These are phyloP conservation scores for Nemophila menziesii DNA, from an alignment of 257 asterid genomes.

Conservation along the genomic window DNA sequence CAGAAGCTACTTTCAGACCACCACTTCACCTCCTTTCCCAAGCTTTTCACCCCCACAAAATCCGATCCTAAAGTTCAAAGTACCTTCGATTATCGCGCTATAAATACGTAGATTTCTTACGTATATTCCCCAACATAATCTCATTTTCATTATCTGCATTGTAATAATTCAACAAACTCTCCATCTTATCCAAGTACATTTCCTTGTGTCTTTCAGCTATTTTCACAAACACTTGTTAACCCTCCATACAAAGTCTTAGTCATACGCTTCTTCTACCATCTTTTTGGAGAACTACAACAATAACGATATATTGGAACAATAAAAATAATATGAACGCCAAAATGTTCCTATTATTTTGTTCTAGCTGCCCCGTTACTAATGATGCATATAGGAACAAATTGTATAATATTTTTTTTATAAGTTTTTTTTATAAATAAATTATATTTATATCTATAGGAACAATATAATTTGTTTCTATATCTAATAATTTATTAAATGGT, in stretches of 20 bases:
- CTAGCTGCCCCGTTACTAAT: too few species aligned
- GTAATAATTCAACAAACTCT: slow-evolving; percentile 40
- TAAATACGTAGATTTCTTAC: slow-evolving; percentile 45
- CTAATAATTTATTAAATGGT: too few species aligned
- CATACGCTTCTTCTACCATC: slow-evolving; percentile 36
- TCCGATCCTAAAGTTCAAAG: slow-evolving; percentile 70
- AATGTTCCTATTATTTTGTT: too few species aligned
- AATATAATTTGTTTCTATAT: too few species aligned
- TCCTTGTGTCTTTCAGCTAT: slow-evolving; percentile 53
- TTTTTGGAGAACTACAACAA: slow-evolving; percentile 10
- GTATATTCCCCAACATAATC: slow-evolving; percentile 67
- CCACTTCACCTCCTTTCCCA: slow-evolving; percentile 60
- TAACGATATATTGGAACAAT: too few species aligned
- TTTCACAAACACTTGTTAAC: slow-evolving; percentile 36
- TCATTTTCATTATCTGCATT: slow-evolving; percentile 72
- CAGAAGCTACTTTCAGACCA: slow-evolving; percentile 43
- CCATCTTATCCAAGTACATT: slow-evolving; percentile 49
- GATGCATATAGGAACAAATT: too few species aligned
- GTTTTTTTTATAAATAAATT: too few species aligned
- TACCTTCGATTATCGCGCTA: slow-evolving; percentile 70
- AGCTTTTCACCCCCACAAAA: slow-evolving; percentile 54
- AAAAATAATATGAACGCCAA: too few species aligned
- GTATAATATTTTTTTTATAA: too few species aligned
- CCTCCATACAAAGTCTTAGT: slow-evolving; percentile 54
- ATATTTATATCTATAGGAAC: too few species aligned